A percentile compares a stretch with the other conserved stretches of the same genome.
These are phyloP conservation scores for Talaromyces sp. DNA, from an alignment of 2,329 filamentous ascomycete species.

Conservation along the genomic window DNA sequence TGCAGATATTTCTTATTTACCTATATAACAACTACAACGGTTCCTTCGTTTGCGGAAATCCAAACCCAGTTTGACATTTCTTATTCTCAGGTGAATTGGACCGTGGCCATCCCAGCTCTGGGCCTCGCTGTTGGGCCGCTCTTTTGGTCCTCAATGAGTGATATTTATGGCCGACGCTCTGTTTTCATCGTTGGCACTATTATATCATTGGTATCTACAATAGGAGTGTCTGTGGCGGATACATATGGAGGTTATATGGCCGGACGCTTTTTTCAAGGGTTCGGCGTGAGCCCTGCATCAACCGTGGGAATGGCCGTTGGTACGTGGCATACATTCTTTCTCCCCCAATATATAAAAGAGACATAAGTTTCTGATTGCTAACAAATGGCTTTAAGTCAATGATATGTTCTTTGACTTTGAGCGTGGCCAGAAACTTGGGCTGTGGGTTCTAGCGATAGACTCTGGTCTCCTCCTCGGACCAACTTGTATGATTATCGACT, in stretches of 20 bases:
- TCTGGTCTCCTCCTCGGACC: conserved; percentile 47
- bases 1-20: conserved; percentile 54
- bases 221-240: conserved; percentile 37
- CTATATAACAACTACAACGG: conserved; percentile 54
- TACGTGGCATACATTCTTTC: conserved; percentile 1
- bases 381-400: conserved; percentile 30
- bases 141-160: conserved; percentile 46
- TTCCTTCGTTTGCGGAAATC: conserved; percentile 49
- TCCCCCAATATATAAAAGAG: neutral
- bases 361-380: neutral
- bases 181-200: conserved; percentile 44
- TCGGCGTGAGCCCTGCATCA: conserved; percentile 50
- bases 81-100: conserved; percentile 50
- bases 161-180: conserved; percentile 50
- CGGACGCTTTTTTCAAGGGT: conserved; percentile 55
- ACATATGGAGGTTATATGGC: conserved; percentile 51
- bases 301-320: conserved; percentile 52
- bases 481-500: conserved; percentile 30
- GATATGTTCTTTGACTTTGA: conserved; percentile 56
- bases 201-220: conserved; percentile 39
- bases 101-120: conserved; percentile 48
- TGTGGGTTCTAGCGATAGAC: conserved; percentile 56
- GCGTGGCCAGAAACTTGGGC: conserved; percentile 50
- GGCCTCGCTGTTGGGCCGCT: conserved; percentile 50
- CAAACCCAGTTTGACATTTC: conserved; percentile 43